A percentile compares a stretch with the other conserved stretches of the same genome.
These are phyloP conservation scores for Pseudocercospora fuligena DNA, from an alignment of 2,329 filamentous ascomycete species.

Conservation along the genomic window DNA sequence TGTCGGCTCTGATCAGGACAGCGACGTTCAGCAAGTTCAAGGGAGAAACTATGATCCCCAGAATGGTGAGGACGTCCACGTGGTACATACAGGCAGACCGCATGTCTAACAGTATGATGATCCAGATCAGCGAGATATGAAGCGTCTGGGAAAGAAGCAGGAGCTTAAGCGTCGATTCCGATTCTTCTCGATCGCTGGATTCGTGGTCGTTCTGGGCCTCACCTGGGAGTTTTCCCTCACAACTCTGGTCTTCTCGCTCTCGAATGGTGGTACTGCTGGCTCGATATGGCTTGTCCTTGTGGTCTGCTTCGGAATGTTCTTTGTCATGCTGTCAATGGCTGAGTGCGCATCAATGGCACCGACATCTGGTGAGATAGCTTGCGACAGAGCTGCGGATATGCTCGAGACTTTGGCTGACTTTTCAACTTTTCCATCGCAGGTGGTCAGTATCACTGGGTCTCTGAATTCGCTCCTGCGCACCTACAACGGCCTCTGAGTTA, in stretches of 20 bases:
- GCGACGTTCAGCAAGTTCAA: slow-evolving; percentile 26
- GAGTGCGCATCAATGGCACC: slow-evolving; percentile 61
- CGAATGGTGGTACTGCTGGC: slow-evolving; percentile 59
- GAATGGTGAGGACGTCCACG: slow-evolving; percentile 22
- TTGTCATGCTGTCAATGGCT: slow-evolving; percentile 49
- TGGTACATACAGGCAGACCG: background rate
- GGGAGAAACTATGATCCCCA: slow-evolving; percentile 31
- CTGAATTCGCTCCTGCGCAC: slow-evolving; percentile 54
- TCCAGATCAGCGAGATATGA: slow-evolving; percentile 31
- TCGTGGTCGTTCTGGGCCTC: slow-evolving; percentile 35
- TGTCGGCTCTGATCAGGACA: slow-evolving; percentile 22
- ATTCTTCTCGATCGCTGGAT: slow-evolving; percentile 38
- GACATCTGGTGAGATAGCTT: slow-evolving; percentile 58
- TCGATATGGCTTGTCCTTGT: slow-evolving; percentile 54
- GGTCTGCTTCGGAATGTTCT: slow-evolving; percentile 32
- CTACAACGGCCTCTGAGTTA: slow-evolving; percentile 63
- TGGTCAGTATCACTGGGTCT: slow-evolving; percentile 46
- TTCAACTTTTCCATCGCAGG: slow-evolving; percentile 17
- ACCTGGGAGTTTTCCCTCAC: slow-evolving; percentile 36
- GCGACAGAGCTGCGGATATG: slow-evolving; percentile 40
- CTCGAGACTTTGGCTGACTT: slow-evolving; percentile 35
- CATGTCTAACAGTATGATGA: background rate
- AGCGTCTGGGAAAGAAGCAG: slow-evolving; percentile 33
- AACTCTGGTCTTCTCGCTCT: slow-evolving; percentile 32
- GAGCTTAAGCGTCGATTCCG: slow-evolving; percentile 37